Evolutionary conservation across 2,329 filamentous ascomycete species (phyloP), one percentile per base, ranked within the genome.

Genomic region (Cryphonectria parasitica): DNA sequence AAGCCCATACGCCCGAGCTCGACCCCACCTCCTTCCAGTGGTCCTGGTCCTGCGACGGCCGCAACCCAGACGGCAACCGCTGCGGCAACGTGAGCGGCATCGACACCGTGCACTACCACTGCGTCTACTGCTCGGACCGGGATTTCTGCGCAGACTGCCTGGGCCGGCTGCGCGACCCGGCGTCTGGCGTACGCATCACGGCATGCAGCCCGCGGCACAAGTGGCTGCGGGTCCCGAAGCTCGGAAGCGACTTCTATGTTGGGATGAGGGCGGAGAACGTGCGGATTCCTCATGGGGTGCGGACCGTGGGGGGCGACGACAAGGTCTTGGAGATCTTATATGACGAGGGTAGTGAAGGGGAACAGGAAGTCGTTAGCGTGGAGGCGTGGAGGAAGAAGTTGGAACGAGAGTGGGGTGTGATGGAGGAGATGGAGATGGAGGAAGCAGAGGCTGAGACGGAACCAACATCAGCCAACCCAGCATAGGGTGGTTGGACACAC

Each of bases 61-160:
- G 43, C n/a, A 39, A 8, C 1, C 58, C 67, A 6, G 28, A 43
- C 13, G 67, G 67, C 41, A 68, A 39, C 2, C 34, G 3, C 2
- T 75, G 74, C 67, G 34, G 68, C 17, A 72, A 70, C 5, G 13
- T 0, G 15, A 2, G n/a, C 19, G 45, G 28, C 15, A 66, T 69
- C 36, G 68, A 66, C 17, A 49, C n/a, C 10, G 71, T 66, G 31
- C 69, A 73, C 25, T 74, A 74, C 64, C 69, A 72, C 43, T 76
- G 75, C 63, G 69, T 74, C 34, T 75, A 73, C 62, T 76, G 74
- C 62, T 41, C 63, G n/a, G 71, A 69, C 60, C 11, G 15, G 13
- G 70, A 74, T 71, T 75, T 76, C 25, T 76, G 74, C 62, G 5
- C 39, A 15, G 71, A 73, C 61, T 76, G 75, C 17, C 67, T 76